Percentiles rank a stretch among this genome's conserved stretches.
These are phyloP conservation scores for Cercospora brassicicola DNA, from an alignment of 2,329 filamentous ascomycete genomes.

Conservation along the genomic window DNA sequence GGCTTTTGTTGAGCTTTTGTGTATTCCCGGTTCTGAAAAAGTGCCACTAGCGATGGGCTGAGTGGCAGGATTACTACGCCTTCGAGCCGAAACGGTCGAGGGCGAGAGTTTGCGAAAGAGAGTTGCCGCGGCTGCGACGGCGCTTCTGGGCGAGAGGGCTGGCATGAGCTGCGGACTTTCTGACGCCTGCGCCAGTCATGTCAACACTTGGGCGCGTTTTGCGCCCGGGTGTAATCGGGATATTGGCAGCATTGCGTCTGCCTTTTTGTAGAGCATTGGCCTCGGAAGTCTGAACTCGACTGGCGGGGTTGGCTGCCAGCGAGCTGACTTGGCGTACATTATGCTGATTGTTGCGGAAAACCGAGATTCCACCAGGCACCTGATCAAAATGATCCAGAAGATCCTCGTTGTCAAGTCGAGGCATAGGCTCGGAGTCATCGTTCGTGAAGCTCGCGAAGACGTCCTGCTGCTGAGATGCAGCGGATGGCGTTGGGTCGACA, in stretches of 20 bases:
- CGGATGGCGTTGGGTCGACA: constrained; percentile 51
- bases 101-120: constrained; percentile 26
- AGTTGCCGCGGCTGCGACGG: constrained; percentile 28
- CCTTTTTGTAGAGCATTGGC: constrained; percentile 64
- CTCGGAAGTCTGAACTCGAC: constrained; percentile 62
- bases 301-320: constrained; percentile 62
- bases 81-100: constrained; percentile 22
- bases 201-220: constrained; percentile 44
- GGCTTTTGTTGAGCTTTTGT: constrained; percentile 7
- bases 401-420: constrained; percentile 9
- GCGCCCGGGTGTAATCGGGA: constrained; percentile 67
- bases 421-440: constrained; percentile 3
- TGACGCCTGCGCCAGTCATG: constrained; percentile 33
- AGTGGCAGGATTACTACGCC: neutral
- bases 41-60: no score
- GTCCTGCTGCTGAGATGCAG: constrained; percentile 45
- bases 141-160: constrained; percentile 26
- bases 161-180: constrained; percentile 25
- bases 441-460: constrained; percentile 10
- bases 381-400: constrained; percentile 65
- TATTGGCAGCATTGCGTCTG: constrained; percentile 64
- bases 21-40: neutral
- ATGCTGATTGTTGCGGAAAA: constrained; percentile 66
- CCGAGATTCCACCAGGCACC: constrained; percentile 64
- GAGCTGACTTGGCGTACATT: constrained; percentile 52